phyloP scores from a whole-genome alignment of 306 rosid genomes.

The Vigna nakashimae region DNA sequence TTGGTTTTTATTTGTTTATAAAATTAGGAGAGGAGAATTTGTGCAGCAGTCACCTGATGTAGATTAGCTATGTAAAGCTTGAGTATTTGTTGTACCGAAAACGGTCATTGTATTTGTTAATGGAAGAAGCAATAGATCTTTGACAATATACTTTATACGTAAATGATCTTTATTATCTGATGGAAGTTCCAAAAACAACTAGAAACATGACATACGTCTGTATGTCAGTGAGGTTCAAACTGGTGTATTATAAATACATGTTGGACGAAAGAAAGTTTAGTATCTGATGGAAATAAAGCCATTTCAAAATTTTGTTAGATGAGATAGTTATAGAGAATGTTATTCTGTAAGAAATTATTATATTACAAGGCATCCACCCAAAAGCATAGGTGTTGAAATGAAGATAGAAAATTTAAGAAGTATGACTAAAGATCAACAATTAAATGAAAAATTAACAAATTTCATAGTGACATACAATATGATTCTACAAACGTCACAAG shows the following conservation, averaged over 20 bases:
- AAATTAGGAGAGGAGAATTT: constrained; percentile 28
- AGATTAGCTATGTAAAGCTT: constrained; percentile 49
- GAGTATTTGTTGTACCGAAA: constrained; percentile 28
- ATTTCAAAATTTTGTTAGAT: no score
- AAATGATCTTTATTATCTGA: neutral
- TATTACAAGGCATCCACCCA: no score
- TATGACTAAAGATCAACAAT: no score
- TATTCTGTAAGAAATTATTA: no score
- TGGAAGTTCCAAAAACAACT: neutral
- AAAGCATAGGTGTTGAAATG: no score
- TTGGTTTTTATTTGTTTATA: constrained; percentile 1
- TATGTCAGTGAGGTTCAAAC: neutral
- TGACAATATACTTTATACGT: neutral
- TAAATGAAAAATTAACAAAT: no score
- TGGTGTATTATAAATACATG: no score
- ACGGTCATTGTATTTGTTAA: constrained; percentile 26
- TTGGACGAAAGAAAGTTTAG: no score
- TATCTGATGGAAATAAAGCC: no score
- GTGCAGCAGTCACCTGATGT: constrained; percentile 32
- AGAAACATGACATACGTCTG: neutral
- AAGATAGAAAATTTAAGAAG: neutral
- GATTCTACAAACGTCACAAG: no score
- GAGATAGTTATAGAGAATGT: no score
- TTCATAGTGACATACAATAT: no score
- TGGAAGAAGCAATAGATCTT: neutral